phyloP scores from a whole-genome alignment of 2,329 filamentous ascomycete species.

The Sphaerulina vaccinii region DNA sequence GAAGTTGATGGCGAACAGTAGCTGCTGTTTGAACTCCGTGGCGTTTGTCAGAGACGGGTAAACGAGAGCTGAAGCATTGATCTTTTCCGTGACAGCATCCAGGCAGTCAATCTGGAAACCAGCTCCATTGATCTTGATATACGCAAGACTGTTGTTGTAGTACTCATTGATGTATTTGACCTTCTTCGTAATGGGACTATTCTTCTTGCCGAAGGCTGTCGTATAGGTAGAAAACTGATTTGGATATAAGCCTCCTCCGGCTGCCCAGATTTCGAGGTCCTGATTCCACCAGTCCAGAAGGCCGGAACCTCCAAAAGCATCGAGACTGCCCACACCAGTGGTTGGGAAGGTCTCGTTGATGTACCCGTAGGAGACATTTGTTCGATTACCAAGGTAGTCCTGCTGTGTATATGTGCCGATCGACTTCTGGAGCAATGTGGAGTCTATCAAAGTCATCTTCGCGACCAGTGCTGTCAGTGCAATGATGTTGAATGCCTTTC shows the following conservation, averaged over 20 bases:
- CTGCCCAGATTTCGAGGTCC: constrained; percentile 14
- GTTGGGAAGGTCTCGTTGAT: constrained; percentile 9
- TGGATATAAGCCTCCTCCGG: constrained; percentile 7
- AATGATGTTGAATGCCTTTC: constrained; percentile 29
- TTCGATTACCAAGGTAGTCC: neutral
- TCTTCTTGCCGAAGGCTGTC: neutral
- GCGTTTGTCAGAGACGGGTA: constrained; percentile 1
- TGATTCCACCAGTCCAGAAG: neutral
- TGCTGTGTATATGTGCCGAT: constrained; percentile 3
- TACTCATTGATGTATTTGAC: neutral
- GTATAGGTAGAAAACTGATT: constrained; percentile 6
- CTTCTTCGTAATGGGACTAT: constrained; percentile 1
- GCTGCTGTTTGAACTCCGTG: constrained; percentile 4
- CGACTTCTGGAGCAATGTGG: constrained; percentile 22
- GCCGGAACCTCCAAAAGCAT: neutral
- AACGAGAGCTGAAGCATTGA: too few species aligned
- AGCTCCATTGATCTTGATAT: constrained; percentile 14
- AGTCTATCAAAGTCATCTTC: constrained; percentile 29
- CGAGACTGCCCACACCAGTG: constrained; percentile 1
- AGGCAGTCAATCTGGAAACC: constrained; percentile 24
- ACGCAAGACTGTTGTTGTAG: neutral
- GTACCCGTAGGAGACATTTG: constrained; percentile 1
- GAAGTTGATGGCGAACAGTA: constrained; percentile 3
- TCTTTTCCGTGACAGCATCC: neutral
- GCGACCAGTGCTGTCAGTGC: constrained; percentile 27